Conservation (phyloP, 371 early-diverging fungal species). For the Lichtheimia hyalospora region DNA sequence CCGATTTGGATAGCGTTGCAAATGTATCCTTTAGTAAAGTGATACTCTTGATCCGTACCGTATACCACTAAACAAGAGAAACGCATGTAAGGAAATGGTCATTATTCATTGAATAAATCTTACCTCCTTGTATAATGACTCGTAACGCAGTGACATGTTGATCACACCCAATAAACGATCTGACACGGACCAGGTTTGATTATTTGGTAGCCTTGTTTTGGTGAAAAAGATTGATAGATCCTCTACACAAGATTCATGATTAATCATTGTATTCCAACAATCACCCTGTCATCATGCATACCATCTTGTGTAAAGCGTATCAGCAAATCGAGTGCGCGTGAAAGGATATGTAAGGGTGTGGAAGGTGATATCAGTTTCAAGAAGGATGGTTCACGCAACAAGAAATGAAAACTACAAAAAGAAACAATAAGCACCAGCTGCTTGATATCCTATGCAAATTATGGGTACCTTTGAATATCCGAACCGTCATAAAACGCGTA, state of each 20-base stretch:
- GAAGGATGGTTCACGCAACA: neutral
- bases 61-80: neutral
- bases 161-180: neutral
- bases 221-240: neutral
- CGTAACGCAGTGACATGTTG: neutral
- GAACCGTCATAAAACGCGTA: neutral
- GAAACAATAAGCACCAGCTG: neutral
- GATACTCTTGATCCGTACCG: neutral
- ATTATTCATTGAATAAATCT: neutral
- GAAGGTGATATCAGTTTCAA: neutral
- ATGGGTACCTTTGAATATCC: neutral
- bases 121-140: neutral
- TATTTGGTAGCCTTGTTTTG: neutral
- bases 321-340: neutral
- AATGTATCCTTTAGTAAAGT: neutral
- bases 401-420: neutral
- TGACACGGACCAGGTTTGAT: neutral
- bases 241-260: neutral
- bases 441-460: neutral
- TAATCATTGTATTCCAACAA: no score
- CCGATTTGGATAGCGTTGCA: neutral
- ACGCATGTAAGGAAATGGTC: neutral
- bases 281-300: neutral
- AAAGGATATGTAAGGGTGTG: neutral
- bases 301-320: neutral